Evolutionary conservation across 345 rosid genomes (phyloP).

Genomic region (Lepidium didymum): DNA sequence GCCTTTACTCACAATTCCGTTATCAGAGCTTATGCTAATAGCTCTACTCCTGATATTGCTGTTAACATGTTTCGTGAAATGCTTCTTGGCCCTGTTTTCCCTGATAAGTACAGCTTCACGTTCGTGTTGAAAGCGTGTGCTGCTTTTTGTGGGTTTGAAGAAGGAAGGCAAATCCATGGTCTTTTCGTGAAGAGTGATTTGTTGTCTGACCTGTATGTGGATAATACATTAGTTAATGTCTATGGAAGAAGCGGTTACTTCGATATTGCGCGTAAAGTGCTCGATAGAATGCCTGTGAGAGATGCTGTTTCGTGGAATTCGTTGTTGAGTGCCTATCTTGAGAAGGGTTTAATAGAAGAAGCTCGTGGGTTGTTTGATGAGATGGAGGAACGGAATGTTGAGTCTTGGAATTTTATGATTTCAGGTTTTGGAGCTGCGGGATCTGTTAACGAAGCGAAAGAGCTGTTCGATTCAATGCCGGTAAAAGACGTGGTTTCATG

Average conservation of each 20-base stretch:
- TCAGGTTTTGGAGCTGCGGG: slow-evolving; percentile 35
- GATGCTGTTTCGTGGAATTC: slow-evolving; percentile 46
- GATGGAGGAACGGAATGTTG: slow-evolving; percentile 39
- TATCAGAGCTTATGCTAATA: slow-evolving; percentile 43
- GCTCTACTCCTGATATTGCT: slow-evolving; percentile 24
- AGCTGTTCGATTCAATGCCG: slow-evolving; percentile 34
- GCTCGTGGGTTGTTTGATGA: slow-evolving; percentile 39
- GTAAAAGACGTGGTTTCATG: slow-evolving; percentile 40
- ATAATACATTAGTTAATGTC: slow-evolving; percentile 36
- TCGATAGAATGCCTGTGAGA: slow-evolving; percentile 39
- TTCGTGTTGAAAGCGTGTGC: slow-evolving; percentile 43
- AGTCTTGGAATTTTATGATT: slow-evolving; percentile 52
- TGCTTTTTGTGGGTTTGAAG: slow-evolving; percentile 30
- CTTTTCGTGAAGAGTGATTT: slow-evolving; percentile 28
- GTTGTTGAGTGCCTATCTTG: slow-evolving; percentile 37
- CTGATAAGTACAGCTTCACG: slow-evolving; percentile 42
- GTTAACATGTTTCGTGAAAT: slow-evolving; percentile 28
- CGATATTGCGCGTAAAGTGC: slow-evolving; percentile 30
- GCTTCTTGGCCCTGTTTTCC: slow-evolving; percentile 29
- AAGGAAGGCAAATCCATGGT: slow-evolving; percentile 42
- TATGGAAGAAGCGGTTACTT: slow-evolving; percentile 27
- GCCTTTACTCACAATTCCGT: slow-evolving; percentile 37
- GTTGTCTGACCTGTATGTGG: slow-evolving; percentile 30
- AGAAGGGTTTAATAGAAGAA: slow-evolving; percentile 25
- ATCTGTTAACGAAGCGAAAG: slow-evolving; percentile 30